Conservation (phyloP, 352 stramenopile species). For the Phytophthora hibernalis region DNA sequence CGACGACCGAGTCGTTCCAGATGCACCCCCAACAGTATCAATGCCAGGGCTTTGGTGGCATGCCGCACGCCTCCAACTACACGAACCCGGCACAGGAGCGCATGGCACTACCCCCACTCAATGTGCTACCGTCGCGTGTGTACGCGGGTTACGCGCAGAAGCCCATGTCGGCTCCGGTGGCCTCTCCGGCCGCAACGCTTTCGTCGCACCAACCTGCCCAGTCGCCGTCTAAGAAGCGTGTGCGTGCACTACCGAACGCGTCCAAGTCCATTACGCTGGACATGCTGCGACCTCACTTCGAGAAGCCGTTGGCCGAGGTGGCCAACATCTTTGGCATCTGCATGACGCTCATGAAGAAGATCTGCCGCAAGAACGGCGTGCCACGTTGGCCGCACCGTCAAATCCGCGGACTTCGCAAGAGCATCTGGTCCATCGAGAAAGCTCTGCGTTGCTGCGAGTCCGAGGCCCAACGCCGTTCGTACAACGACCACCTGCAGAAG, state of each 20-base stretch:
- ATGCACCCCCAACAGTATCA: slow-evolving; percentile 32
- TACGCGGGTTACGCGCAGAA: slow-evolving; percentile 28
- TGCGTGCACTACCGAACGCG: slow-evolving; percentile 75
- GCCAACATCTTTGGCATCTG: slow-evolving; percentile 81
- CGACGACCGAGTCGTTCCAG: slow-evolving; percentile 28
- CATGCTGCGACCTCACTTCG: slow-evolving; percentile 76
- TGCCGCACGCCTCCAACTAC: slow-evolving; percentile 29
- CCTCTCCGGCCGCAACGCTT: slow-evolving; percentile 40
- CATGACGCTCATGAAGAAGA: slow-evolving; percentile 89
- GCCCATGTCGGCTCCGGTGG: slow-evolving; percentile 17
- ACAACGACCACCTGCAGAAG: slow-evolving; percentile 78
- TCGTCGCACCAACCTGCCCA: slow-evolving; percentile 26
- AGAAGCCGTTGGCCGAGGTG: slow-evolving; percentile 78
- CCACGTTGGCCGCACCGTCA: slow-evolving; percentile 79
- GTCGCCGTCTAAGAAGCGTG: slow-evolving; percentile 69
- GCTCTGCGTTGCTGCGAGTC: slow-evolving; percentile 71
- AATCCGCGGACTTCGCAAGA: slow-evolving; percentile 76
- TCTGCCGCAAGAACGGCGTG: slow-evolving; percentile 82
- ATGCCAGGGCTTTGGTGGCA: slow-evolving; percentile 27
- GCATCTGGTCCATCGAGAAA: slow-evolving; percentile 85
- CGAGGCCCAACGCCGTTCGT: slow-evolving; percentile 66
- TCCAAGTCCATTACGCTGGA: slow-evolving; percentile 82
- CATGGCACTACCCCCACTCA: slow-evolving; percentile 68
- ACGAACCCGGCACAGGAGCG: slow-evolving; percentile 49
- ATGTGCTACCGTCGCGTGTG: slow-evolving; percentile 36